A percentile compares a stretch with the other conserved stretches of the same genome.
phyloP scores from a whole-genome alignment of 345 rosid species.

The Crucihimalaya himalaica region DNA sequence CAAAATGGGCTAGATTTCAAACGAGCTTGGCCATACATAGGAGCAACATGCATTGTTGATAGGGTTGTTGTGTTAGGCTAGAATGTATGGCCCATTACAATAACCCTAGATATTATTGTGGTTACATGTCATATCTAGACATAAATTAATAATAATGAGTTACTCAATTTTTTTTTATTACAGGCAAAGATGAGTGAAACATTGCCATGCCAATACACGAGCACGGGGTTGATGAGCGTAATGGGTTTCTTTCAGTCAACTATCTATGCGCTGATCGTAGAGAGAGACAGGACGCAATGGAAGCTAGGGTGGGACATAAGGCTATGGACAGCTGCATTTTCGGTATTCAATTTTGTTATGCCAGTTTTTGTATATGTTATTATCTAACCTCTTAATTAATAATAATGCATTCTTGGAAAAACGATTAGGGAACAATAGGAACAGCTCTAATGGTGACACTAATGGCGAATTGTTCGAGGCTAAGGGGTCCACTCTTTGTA shows the following conservation, averaged over 20 bases:
- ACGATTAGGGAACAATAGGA: constrained; percentile 42
- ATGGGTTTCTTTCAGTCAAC: constrained; percentile 52
- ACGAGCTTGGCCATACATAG: too few species aligned
- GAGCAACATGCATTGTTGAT: too few species aligned
- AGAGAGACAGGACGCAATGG: constrained; percentile 56
- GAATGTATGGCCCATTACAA: too few species aligned
- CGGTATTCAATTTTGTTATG: constrained; percentile 31
- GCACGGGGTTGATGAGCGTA: constrained; percentile 50
- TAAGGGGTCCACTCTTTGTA: constrained; percentile 48
- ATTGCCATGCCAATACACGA: constrained; percentile 51
- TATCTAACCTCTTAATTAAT: neutral
- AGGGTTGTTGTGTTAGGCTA: too few species aligned
- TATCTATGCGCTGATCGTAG: constrained; percentile 43
- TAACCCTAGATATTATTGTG: too few species aligned
- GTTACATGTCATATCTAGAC: too few species aligned
- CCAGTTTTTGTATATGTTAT: neutral
- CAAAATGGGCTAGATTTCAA: too few species aligned
- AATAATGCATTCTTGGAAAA: neutral
- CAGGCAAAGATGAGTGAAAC: constrained; percentile 52
- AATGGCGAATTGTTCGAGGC: constrained; percentile 32
- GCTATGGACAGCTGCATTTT: constrained; percentile 47
- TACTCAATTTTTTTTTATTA: neutral
- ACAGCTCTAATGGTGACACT: constrained; percentile 42
- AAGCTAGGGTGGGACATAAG: constrained; percentile 60
- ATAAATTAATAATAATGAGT: too few species aligned